Evolutionary conservation across 2,329 filamentous ascomycete genomes (phyloP), one percentile per base, ranked within the genome.

Genomic region (Cladophialophora bantiana): DNA sequence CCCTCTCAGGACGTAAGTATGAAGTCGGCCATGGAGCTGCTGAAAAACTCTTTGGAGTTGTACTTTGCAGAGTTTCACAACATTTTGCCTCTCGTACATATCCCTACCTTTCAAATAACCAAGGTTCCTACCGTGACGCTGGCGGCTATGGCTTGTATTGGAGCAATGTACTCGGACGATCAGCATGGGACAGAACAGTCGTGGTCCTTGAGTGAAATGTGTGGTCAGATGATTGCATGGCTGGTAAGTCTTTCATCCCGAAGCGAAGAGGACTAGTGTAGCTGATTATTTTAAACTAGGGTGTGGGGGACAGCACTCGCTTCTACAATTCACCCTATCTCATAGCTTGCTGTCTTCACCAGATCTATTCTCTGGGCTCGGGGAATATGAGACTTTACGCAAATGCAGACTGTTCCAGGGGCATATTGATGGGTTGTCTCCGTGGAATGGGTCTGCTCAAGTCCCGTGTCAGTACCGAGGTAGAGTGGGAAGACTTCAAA

Each of bases 131-230:
- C 68, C 7, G 68, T 67, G 12, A 67, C 65, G 12, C 38, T 70
- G 20, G 68, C 68, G 20, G 65, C 68, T 55, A 70, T 70, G 68
- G 62, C 68, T 36, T 67, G 68, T 42, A 70, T 70, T 38, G 68
- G 68, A 31, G 65, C 68, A 20, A 70, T 70, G 65, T 70, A 67
- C 48, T 67, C 65, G 2, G 68, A 70, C 34, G 65, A 67, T 59
- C 62, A 60, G 18, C 64, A 67, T 18, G 68, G 64, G 3, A 67
- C 64, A n/a, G 65, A 70, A 31, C 65, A 70, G 48, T 67, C 68
- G 4, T 64, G 56, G 45, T 65, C 62, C 1, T 45, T 70, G 54
- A 70, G 68, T 38, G 68, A 70, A 20, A 70, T 70, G 36, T 70
- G 68, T 56, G 58, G 65, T 9, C 65, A 70, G 40, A 65, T 70